Conservation (phyloP, 2,329 filamentous ascomycete species). For the Botrytis paeoniae region DNA sequence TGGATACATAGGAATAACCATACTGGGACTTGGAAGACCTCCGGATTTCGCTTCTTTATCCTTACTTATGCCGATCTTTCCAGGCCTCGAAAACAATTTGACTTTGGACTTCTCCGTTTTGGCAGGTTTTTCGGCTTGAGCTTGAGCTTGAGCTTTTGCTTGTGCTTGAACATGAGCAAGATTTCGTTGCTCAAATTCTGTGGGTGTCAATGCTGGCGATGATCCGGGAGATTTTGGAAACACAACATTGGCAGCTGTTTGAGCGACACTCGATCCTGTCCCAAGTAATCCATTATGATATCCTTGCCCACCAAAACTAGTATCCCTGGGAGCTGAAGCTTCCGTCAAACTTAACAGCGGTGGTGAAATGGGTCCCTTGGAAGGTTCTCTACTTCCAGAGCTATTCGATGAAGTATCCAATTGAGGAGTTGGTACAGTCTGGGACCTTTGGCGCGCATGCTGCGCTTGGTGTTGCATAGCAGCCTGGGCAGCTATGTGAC, state of each 20-base stretch:
- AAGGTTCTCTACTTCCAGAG: constrained; percentile 30
- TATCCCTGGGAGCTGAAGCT: constrained; percentile 59
- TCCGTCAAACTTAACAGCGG: constrained; percentile 63
- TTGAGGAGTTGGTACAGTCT: constrained; percentile 61
- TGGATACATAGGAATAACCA: constrained; percentile 61
- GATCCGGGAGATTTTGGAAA: constrained; percentile 54
- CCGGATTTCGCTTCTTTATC: constrained; percentile 62
- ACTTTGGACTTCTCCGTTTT: constrained; percentile 72
- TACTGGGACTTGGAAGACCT: constrained; percentile 68
- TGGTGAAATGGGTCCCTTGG: constrained; percentile 53
- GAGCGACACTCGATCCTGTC: constrained; percentile 62
- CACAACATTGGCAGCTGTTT: constrained; percentile 69
- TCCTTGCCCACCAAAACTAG: constrained; percentile 45
- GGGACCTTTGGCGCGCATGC: constrained; percentile 62
- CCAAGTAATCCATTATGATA: constrained; percentile 62
- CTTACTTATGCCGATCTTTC: constrained; percentile 68
- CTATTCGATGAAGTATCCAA: constrained; percentile 28
- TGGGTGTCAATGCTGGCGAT: constrained; percentile 34
- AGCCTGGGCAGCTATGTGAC: constrained; percentile 76
- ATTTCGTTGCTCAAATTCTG: constrained; percentile 38
- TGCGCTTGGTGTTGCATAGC: constrained; percentile 63
- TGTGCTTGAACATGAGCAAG: background rate
- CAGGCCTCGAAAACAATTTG: constrained; percentile 76
- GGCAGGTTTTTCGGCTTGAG: constrained; percentile 54
- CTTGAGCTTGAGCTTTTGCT: constrained; percentile 7